Evolutionary conservation across 495 filamentous ascomycete species (phyloP).

Genomic region (Thozetella sp.): DNA sequence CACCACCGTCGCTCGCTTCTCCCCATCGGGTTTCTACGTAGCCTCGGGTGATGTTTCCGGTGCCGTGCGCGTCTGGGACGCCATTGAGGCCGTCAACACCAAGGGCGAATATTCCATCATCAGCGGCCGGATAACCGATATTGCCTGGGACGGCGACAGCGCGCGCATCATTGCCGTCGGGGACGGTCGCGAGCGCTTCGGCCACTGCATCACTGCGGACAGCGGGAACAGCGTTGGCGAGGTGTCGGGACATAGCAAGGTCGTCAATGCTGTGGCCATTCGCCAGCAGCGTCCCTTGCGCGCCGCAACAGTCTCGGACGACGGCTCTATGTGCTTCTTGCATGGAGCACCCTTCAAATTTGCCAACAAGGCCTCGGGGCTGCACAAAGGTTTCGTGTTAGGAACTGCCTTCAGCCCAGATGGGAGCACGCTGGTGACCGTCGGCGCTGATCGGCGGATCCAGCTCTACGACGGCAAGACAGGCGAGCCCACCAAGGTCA

Average conservation of each 20-base stretch:
- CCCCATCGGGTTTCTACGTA: conserved; percentile 92
- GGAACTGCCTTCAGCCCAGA: conserved; percentile 91
- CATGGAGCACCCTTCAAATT: conserved; percentile 96
- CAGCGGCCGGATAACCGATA: conserved; percentile 90
- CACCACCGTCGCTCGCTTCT: conserved; percentile 91
- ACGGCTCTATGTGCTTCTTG: conserved; percentile 86
- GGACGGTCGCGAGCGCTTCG: conserved; percentile 90
- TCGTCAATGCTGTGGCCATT: conserved; percentile 89
- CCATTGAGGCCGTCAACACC: conserved; percentile 63
- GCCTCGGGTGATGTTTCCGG: conserved; percentile 91
- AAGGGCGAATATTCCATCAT: conserved; percentile 93
- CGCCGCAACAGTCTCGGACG: conserved; percentile 89
- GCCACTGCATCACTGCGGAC: conserved; percentile 93
- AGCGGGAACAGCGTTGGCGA: conserved; percentile 95
- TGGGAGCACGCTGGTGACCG: conserved; percentile 79
- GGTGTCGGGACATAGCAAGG: conserved; percentile 84
- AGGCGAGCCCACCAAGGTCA: conserved; percentile 73
- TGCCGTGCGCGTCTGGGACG: conserved; percentile 87
- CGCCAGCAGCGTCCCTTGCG: conserved; percentile 86
- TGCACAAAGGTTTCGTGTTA: conserved; percentile 87
- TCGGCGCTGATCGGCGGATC: conserved; percentile 86
- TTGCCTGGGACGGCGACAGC: conserved; percentile 97
- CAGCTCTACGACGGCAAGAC: conserved; percentile 96
- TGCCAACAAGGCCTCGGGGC: conserved; percentile 67
- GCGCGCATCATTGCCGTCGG: conserved; percentile 96